Evolutionary conservation across 176 grass and related monocot genomes (phyloP).

Genomic region (Puya raimondii): DNA sequence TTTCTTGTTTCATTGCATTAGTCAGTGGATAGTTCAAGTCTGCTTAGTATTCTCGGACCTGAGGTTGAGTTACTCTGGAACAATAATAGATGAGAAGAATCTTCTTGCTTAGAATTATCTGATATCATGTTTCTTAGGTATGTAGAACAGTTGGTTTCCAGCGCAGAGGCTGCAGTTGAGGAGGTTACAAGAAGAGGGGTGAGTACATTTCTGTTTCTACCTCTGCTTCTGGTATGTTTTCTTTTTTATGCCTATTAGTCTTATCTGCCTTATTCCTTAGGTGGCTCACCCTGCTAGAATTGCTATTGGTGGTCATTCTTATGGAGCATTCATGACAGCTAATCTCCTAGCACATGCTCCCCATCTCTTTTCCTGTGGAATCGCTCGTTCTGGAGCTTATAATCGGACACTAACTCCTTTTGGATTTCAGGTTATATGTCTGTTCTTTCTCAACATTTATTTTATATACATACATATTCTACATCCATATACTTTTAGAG

Average conservation of each 20-base stretch:
- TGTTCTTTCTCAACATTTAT: neutral
- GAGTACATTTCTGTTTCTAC: conserved; percentile 21
- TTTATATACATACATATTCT: conserved; percentile 3
- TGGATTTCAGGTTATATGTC: conserved; percentile 72
- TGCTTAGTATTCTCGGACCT: too few species aligned
- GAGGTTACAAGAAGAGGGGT: conserved; percentile 92
- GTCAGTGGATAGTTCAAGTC: too few species aligned
- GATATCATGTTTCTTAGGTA: conserved; percentile 42
- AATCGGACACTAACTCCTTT: conserved; percentile 98
- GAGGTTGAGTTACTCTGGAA: too few species aligned
- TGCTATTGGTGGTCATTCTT: conserved; percentile 97
- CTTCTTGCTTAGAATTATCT: neutral
- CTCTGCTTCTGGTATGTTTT: neutral
- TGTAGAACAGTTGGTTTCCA: conserved; percentile 84
- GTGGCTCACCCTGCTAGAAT: conserved; percentile 87
- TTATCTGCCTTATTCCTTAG: conserved; percentile 37
- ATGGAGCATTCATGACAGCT: conserved; percentile 99
- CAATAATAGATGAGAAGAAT: too few species aligned
- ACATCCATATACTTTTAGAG: conserved; percentile 2
- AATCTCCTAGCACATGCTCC: conserved; percentile 98
- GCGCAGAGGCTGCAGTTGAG: conserved; percentile 87
- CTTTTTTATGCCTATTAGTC: conserved; percentile 10
- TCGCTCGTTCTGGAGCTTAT: conserved; percentile 99
- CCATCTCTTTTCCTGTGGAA: conserved; percentile 87
- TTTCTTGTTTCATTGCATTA: too few species aligned